Percentiles rank a stretch among this genome's conserved stretches.
These are phyloP conservation scores for Xylaria curta DNA, from an alignment of 495 filamentous ascomycete species.

Conservation along the genomic window DNA sequence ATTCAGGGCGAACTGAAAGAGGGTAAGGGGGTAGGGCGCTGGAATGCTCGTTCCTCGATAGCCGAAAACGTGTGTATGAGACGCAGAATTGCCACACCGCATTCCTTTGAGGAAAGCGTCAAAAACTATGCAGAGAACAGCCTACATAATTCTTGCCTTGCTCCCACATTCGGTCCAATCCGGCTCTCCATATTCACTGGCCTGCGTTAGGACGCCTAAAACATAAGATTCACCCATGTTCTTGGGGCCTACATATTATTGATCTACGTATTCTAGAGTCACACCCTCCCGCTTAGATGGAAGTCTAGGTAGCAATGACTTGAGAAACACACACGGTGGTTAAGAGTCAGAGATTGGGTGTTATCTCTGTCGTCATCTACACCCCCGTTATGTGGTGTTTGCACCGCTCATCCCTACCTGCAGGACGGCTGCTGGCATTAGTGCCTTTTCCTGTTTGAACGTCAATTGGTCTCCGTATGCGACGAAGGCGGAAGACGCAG, in stretches of 20 bases:
- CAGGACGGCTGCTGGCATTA: slow-evolving; percentile 50
- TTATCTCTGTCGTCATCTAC: slow-evolving; percentile 24
- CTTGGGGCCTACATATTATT: background rate
- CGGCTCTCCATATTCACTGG: background rate
- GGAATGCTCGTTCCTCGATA: slow-evolving; percentile 38
- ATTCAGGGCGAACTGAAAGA: slow-evolving; percentile 19
- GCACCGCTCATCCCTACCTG: slow-evolving; percentile 35
- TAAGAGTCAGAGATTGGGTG: background rate
- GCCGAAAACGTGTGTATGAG: slow-evolving; percentile 39
- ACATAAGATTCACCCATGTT: background rate
- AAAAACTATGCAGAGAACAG: slow-evolving; percentile 40
- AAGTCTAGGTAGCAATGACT: background rate
- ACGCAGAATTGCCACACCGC: slow-evolving; percentile 31
- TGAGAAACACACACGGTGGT: slow-evolving; percentile 6
- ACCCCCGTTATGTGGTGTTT: slow-evolving; percentile 33
- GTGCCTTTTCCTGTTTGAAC: slow-evolving; percentile 53
- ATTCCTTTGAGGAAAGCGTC: slow-evolving; percentile 41
- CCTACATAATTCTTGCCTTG: slow-evolving; percentile 22
- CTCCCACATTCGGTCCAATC: slow-evolving; percentile 7
- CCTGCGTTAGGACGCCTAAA: background rate
- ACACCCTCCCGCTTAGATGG: background rate
- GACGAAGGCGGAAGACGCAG: slow-evolving; percentile 6
- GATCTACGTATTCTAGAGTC: background rate
- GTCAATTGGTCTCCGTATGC: slow-evolving; percentile 36
- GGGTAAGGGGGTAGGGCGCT: slow-evolving; percentile 25